Percentiles rank a stretch among this genome's conserved stretches.
phyloP scores from a whole-genome alignment of 805 yeast genomes.

The Suhomyces kilbournensis region DNA sequence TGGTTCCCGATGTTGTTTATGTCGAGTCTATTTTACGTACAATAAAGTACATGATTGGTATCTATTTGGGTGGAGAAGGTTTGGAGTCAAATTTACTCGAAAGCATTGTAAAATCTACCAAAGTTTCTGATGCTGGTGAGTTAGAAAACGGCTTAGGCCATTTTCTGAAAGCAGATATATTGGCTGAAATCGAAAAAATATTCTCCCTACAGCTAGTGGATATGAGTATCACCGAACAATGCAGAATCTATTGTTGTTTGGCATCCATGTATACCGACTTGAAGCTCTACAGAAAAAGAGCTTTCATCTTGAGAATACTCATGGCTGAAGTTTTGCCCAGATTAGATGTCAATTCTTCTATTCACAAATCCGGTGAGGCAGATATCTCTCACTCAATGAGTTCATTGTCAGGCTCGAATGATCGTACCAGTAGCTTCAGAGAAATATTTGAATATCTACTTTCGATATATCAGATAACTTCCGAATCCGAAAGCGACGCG shows the following conservation, averaged over 20 bases:
- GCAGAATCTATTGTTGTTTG: conserved; percentile 61
- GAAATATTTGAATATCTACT: conserved; percentile 49
- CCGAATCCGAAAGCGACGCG: conserved; percentile 26
- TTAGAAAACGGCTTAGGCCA: conserved; percentile 5
- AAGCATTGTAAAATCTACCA: conserved; percentile 42
- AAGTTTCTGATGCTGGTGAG: conserved; percentile 11
- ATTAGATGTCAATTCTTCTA: conserved; percentile 15
- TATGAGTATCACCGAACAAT: conserved; percentile 46
- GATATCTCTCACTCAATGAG: neutral
- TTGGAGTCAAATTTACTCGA: conserved; percentile 42
- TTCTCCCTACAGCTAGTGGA: conserved; percentile 35
- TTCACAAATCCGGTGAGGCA: neutral
- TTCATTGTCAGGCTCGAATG: conserved; percentile 5
- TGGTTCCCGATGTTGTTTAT: conserved; percentile 77
- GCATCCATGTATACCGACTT: conserved; percentile 62
- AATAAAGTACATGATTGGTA: conserved; percentile 54
- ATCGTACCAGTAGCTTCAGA: conserved; percentile 22
- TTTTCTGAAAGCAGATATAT: conserved; percentile 40
- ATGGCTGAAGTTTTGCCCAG: conserved; percentile 50
- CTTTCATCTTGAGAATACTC: conserved; percentile 66
- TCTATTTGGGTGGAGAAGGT: conserved; percentile 43
- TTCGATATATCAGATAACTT: conserved; percentile 51
- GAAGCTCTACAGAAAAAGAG: conserved; percentile 62
- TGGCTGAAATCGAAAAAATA: conserved; percentile 32
- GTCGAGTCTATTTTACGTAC: conserved; percentile 68